These are phyloP conservation scores for Xanthoconium stramineum DNA, from an alignment of 768 basidiomycete species.

Conservation along the genomic window DNA sequence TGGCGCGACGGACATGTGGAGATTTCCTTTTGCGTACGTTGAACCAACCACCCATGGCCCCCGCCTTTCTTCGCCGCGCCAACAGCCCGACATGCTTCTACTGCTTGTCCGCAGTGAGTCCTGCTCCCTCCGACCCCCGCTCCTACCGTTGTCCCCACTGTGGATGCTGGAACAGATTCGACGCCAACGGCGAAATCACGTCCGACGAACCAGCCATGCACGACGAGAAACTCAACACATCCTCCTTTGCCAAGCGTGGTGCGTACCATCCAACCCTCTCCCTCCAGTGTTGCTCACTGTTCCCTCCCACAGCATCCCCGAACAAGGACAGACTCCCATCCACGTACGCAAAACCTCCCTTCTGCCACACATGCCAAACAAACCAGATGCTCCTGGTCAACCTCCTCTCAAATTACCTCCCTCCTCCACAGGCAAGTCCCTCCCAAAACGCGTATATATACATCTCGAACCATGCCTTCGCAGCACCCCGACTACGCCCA, in stretches of 20 bases:
- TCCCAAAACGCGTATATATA: background rate
- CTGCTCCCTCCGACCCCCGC: conserved; percentile 44
- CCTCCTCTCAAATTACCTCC: conserved; percentile 86
- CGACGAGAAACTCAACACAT: conserved; percentile 65
- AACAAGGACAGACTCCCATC: conserved; percentile 68
- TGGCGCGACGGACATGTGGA: conserved; percentile 42
- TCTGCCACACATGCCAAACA: conserved; percentile 88
- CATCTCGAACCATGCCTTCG: background rate
- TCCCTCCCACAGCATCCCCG: conserved; percentile 50
- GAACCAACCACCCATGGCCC: conserved; percentile 12
- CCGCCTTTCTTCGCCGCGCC: conserved; percentile 49
- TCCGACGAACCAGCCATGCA: conserved; percentile 91
- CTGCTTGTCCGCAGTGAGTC: conserved; percentile 50
- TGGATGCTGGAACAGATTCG: conserved; percentile 72
- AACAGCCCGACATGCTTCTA: conserved; percentile 63
- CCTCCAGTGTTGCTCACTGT: background rate
- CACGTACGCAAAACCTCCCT: conserved; percentile 53
- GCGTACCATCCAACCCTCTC: conserved; percentile 14
- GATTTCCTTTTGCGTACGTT: conserved; percentile 22
- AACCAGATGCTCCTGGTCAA: conserved; percentile 88
- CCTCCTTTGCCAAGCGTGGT: conserved; percentile 75
- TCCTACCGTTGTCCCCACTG: conserved; percentile 69
- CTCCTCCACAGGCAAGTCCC: conserved; percentile 61
- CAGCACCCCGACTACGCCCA: conserved; percentile 72
- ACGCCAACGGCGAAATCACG: conserved; percentile 68